Conservation (phyloP, 169 alveolate genomes). For the Pseudocohnilembus persalinus region DNA sequence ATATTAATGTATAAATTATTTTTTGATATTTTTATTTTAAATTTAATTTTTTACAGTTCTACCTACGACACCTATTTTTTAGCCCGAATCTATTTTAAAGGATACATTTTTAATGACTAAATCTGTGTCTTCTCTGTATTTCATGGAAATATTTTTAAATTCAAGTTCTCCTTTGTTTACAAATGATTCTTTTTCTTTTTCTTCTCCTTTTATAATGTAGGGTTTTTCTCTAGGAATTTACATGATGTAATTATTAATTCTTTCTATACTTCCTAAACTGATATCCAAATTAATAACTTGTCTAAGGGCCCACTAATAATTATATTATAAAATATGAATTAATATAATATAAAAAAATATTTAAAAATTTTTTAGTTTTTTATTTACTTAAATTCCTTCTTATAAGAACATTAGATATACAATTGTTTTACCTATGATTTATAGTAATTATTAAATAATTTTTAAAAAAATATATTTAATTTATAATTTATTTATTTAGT, state of each 20-base stretch:
- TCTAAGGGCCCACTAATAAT: constrained; percentile 23
- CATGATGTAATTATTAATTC: constrained; percentile 14
- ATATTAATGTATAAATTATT: too few species aligned
- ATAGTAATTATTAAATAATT: too few species aligned
- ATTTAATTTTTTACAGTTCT: constrained; percentile 59
- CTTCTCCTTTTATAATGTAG: constrained; percentile 1
- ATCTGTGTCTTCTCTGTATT: constrained; percentile 79
- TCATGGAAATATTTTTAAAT: constrained; percentile 59
- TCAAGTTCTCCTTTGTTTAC: constrained; percentile 63
- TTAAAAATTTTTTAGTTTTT: too few species aligned
- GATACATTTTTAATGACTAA: constrained; percentile 60
- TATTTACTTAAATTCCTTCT: background rate
- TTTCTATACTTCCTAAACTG: constrained; percentile 4
- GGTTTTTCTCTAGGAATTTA: constrained; percentile 1
- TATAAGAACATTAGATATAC: background rate
- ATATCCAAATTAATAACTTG: constrained; percentile 5
- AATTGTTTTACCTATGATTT: background rate
- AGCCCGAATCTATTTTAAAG: constrained; percentile 65
- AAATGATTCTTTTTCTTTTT: constrained; percentile 37
- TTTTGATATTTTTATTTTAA: too few species aligned
- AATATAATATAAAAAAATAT: background rate
- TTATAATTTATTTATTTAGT: too few species aligned
- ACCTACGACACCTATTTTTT: constrained; percentile 86
- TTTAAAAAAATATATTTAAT: too few species aligned
- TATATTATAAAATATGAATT: constrained; percentile 3